A percentile compares a stretch with the other conserved stretches of the same genome.
phyloP scores from a whole-genome alignment of 2,329 filamentous ascomycete genomes.

The Hypoxylon sp. region DNA sequence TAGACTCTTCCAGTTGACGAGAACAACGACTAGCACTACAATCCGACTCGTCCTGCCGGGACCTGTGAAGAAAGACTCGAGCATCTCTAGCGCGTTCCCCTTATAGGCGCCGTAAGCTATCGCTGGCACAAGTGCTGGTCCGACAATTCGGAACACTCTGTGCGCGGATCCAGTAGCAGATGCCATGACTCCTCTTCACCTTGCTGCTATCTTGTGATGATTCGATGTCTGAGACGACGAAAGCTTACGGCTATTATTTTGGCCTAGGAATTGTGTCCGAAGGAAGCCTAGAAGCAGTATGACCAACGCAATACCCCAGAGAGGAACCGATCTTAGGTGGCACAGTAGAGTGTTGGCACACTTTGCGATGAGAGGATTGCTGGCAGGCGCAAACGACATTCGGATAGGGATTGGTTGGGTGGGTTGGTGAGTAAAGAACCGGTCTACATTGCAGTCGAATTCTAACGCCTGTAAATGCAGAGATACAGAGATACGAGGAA shows the following conservation, averaged over 20 bases:
- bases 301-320: slow-evolving; percentile 61
- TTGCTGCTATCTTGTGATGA: slow-evolving; percentile 23
- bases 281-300: slow-evolving; percentile 56
- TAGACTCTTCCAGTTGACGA: slow-evolving; percentile 80
- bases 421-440: neutral
- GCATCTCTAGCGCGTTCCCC: slow-evolving; percentile 59
- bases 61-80: slow-evolving; percentile 65
- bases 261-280: slow-evolving; percentile 50
- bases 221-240: slow-evolving; percentile 17
- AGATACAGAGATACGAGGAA: neutral
- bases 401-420: slow-evolving; percentile 8
- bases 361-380: slow-evolving; percentile 56
- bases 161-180: slow-evolving; percentile 47
- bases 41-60: slow-evolving; percentile 69
- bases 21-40: slow-evolving; percentile 67
- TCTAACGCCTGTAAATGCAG: neutral
- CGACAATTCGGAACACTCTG: slow-evolving; percentile 45
- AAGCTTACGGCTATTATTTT: slow-evolving; percentile 24
- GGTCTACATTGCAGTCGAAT: neutral
- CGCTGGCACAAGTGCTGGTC: slow-evolving; percentile 61
- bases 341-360: slow-evolving; percentile 62
- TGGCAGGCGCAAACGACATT: slow-evolving; percentile 50
- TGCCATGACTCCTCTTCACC: slow-evolving; percentile 46
- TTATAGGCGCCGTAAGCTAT: slow-evolving; percentile 64
- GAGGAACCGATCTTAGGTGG: slow-evolving; percentile 57